phyloP scores from a whole-genome alignment of 2,329 filamentous ascomycete genomes.

The Epichloe typhina region DNA sequence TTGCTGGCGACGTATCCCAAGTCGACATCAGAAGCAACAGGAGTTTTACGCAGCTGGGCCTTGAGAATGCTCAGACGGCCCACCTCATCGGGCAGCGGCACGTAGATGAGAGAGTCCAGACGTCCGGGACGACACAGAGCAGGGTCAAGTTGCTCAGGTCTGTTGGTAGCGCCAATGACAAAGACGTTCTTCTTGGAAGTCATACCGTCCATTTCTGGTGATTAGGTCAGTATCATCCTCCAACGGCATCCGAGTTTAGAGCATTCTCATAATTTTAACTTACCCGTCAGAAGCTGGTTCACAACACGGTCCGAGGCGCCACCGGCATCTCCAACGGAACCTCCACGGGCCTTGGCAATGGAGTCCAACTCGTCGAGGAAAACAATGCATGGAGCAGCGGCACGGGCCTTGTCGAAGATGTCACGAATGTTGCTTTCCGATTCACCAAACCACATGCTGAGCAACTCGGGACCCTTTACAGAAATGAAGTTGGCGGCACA shows the following conservation, averaged over 20 bases:
- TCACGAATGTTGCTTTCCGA: constrained; percentile 99
- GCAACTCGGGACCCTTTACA: constrained; percentile 92
- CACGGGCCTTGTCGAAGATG: constrained; percentile 99
- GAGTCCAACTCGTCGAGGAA: constrained; percentile 98
- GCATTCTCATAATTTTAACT: constrained; percentile 21
- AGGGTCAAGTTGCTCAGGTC: constrained; percentile 96
- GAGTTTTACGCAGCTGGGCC: constrained; percentile 97
- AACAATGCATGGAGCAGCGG: constrained; percentile 93
- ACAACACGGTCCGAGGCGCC: constrained; percentile 99
- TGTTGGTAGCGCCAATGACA: constrained; percentile 96
- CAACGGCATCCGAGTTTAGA: not conserved
- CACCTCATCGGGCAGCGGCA: constrained; percentile 84
- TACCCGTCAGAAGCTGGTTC: constrained; percentile 95
- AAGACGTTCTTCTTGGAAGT: constrained; percentile 99
- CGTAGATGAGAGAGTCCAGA: constrained; percentile 97
- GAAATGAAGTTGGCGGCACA: constrained; percentile 99
- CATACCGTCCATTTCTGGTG: constrained; percentile 93
- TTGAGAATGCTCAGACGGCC: constrained; percentile 83
- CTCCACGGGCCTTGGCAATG: constrained; percentile 98
- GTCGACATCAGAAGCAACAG: constrained; percentile 76
- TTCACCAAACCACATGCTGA: constrained; percentile 99
- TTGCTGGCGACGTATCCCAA: constrained; percentile 86
- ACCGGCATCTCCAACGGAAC: constrained; percentile 87
- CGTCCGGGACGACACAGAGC: constrained; percentile 95
- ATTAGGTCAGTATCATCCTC: constrained; percentile 26